These are phyloP conservation scores for Crithidia brevicula DNA, from an alignment of 208 protist genomes.

Conservation along the genomic window DNA sequence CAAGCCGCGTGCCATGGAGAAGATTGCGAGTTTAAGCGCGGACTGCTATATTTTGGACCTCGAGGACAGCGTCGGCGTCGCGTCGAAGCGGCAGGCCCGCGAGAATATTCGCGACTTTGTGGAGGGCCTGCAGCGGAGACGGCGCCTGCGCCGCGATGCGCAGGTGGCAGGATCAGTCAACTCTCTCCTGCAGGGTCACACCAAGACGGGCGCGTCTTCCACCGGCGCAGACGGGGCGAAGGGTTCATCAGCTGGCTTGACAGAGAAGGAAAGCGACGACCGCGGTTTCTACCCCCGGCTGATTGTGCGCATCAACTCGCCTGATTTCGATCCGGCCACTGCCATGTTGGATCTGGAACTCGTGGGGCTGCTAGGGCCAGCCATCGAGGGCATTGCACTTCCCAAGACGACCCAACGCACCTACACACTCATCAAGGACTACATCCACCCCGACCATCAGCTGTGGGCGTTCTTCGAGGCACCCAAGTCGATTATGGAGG, in stretches of 20 bases:
- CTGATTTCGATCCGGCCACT: conserved; percentile 62
- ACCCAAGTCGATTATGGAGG: conserved; percentile 69
- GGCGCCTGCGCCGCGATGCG: conserved; percentile 8
- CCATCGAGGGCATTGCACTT: conserved; percentile 80
- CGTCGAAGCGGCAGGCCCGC: conserved; percentile 55
- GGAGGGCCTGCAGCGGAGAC: conserved; percentile 27
- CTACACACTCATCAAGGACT: conserved; percentile 55
- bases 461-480: conserved; percentile 89
- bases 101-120: conserved; percentile 65
- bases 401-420: conserved; percentile 64
- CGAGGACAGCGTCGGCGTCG: conserved; percentile 58
- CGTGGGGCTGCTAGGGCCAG: conserved; percentile 59
- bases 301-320: conserved; percentile 83
- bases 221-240: not conserved
- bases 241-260: no score
- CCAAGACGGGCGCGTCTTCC: not conserved
- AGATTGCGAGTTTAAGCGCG: conserved; percentile 53
- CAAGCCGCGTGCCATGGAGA: conserved; percentile 58
- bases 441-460: conserved; percentile 75
- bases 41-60: conserved; percentile 87
- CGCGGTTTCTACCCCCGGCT: conserved; percentile 42
- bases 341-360: conserved; percentile 85
- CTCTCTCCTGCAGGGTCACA: not conserved
- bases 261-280: not conserved
- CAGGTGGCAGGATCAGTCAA: conserved; percentile 7